A percentile compares a stretch with the other conserved stretches of the same genome.
phyloP scores from a whole-genome alignment of 2,329 filamentous ascomycete genomes.

The Xylaria sp. region DNA sequence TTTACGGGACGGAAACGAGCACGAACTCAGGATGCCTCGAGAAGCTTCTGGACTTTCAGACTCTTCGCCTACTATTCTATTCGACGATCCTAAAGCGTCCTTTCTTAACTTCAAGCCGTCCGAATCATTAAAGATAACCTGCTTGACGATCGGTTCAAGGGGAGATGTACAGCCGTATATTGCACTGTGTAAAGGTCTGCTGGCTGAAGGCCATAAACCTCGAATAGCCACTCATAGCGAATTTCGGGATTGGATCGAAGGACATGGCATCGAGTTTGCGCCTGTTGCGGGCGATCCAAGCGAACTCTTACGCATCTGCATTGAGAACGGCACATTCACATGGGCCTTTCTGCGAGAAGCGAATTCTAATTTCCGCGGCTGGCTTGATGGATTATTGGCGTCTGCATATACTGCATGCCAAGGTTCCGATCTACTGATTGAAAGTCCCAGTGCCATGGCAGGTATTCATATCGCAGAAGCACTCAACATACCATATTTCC shows the following conservation, averaged over 20 bases:
- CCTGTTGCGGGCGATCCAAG: conserved; percentile 90
- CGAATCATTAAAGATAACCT: conserved; percentile 84
- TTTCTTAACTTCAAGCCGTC: conserved; percentile 91
- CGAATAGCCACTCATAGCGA: conserved; percentile 93
- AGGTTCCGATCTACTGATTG: conserved; percentile 88
- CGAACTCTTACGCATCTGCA: conserved; percentile 94
- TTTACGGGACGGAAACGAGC: conserved; percentile 61
- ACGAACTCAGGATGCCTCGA: conserved; percentile 62
- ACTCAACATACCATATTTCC: conserved; percentile 91
- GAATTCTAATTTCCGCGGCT: conserved; percentile 87
- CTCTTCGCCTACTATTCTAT: conserved; percentile 77
- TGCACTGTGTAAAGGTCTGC: conserved; percentile 88
- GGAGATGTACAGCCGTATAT: conserved; percentile 99
- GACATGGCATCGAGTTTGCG: conserved; percentile 93
- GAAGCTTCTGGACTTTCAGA: conserved; percentile 61
- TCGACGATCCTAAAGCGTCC: conserved; percentile 89
- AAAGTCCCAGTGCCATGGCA: conserved; percentile 96
- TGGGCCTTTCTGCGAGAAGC: conserved; percentile 90
- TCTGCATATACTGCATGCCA: conserved; percentile 88
- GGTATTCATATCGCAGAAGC: conserved; percentile 98
- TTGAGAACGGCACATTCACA: conserved; percentile 97
- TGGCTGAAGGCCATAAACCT: conserved; percentile 86
- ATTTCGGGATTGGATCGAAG: conserved; percentile 88
- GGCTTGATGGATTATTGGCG: conserved; percentile 87
- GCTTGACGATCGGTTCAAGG: conserved; percentile 92